phyloP scores from a whole-genome alignment of 2,329 filamentous ascomycete species.

The Hirsutella minnesotensis region DNA sequence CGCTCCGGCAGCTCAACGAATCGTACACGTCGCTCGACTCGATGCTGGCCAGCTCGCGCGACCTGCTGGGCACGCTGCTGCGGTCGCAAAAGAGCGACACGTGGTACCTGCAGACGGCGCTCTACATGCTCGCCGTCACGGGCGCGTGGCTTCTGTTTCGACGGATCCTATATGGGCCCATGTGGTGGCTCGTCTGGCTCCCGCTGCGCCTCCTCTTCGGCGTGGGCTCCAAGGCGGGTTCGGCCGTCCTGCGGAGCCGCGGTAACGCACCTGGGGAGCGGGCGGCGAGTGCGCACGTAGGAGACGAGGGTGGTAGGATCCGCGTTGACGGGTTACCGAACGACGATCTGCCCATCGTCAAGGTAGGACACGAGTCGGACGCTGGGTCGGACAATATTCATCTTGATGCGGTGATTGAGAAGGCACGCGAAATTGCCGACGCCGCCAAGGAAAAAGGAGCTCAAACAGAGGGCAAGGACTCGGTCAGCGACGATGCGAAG shows the following conservation, averaged over 20 bases:
- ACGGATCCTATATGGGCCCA: constrained; percentile 73
- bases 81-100: constrained; percentile 91
- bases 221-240: constrained; percentile 41
- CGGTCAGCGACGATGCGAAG: background rate
- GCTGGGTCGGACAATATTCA: constrained; percentile 12
- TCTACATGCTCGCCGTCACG: constrained; percentile 70
- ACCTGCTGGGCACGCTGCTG: constrained; percentile 66
- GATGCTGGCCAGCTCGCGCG: constrained; percentile 61
- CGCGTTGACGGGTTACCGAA: constrained; percentile 14
- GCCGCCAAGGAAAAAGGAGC: constrained; percentile 22
- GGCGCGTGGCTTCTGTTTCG: constrained; percentile 80
- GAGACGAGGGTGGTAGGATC: background rate
- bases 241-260: constrained; percentile 30
- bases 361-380: constrained; percentile 22
- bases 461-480: background rate
- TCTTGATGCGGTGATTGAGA: constrained; percentile 32
- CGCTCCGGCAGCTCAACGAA: constrained; percentile 69
- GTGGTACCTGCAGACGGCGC: constrained; percentile 88
- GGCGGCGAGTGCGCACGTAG: constrained; percentile 20
- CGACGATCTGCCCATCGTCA: constrained; percentile 36
- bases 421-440: constrained; percentile 44
- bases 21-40: constrained; percentile 71
- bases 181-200: constrained; percentile 81
- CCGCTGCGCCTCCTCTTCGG: constrained; percentile 60
- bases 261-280: constrained; percentile 14